These are phyloP conservation scores for Ascochyta viciae-villosae DNA, from an alignment of 2,329 filamentous ascomycete species.

Conservation along the genomic window DNA sequence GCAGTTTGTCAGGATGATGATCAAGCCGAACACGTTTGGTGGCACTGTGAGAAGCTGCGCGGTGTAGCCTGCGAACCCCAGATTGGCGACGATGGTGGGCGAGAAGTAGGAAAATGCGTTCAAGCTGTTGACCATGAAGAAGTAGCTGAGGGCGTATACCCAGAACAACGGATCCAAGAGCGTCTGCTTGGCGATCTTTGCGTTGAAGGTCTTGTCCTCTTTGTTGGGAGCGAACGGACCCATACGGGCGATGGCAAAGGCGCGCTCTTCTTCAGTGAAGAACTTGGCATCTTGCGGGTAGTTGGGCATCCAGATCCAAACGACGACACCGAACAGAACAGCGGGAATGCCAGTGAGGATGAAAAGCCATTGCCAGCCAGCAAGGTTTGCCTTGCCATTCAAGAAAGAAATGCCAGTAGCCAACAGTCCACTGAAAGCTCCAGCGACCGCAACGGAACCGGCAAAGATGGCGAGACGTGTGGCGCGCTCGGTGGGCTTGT, in stretches of 20 bases:
- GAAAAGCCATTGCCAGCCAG: constrained; percentile 51
- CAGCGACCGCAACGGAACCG: constrained; percentile 77
- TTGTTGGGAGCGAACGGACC: constrained; percentile 53
- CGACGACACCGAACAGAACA: constrained; percentile 68
- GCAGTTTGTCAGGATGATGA: constrained; percentile 49
- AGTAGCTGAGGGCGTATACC: constrained; percentile 55
- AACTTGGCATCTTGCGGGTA: constrained; percentile 76
- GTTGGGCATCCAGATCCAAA: constrained; percentile 78
- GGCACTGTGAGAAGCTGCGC: constrained; percentile 73
- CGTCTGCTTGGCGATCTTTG: constrained; percentile 55
- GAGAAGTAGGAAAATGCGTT: constrained; percentile 56
- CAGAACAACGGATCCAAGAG: constrained; percentile 61
- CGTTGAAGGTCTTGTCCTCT: constrained; percentile 53
- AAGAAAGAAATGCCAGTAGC: constrained; percentile 74
- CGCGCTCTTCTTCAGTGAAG: constrained; percentile 72
- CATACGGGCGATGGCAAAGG: constrained; percentile 72
- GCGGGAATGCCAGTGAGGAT: constrained; percentile 72
- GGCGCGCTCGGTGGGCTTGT: constrained; percentile 76
- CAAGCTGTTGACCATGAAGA: constrained; percentile 54
- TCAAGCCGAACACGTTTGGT: constrained; percentile 67
- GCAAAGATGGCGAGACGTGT: constrained; percentile 80
- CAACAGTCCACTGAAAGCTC: constrained; percentile 76
- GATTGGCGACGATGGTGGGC: constrained; percentile 68
- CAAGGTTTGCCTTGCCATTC: constrained; percentile 62
- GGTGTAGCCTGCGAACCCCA: constrained; percentile 62